Conservation (phyloP, 1,139 yeast species). For the Geotrichum histeridarum region DNA sequence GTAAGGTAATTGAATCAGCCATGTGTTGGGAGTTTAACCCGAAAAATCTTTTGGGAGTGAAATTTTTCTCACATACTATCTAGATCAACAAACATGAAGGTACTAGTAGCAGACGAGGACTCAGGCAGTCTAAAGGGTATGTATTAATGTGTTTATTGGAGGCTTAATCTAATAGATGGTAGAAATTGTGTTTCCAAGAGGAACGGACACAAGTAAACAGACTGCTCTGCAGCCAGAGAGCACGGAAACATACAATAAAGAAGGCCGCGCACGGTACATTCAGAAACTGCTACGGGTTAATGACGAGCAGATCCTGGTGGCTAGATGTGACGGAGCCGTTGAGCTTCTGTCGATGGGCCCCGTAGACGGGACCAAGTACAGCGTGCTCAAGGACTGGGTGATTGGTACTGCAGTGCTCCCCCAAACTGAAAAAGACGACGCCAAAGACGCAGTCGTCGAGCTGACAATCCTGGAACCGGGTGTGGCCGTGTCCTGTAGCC, state of each 20-base stretch:
- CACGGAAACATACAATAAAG: slow-evolving; percentile 27
- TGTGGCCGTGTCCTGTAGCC: slow-evolving; percentile 14
- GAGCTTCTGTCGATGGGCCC: slow-evolving; percentile 7
- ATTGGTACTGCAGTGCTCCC: slow-evolving; percentile 7
- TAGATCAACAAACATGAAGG: slow-evolving; percentile 31
- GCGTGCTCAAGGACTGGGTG: slow-evolving; percentile 5
- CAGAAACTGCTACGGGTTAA: slow-evolving; percentile 25
- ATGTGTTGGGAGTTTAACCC: slow-evolving; percentile 1
- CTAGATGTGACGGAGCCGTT: slow-evolving; percentile 20
- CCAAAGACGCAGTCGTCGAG: slow-evolving; percentile 17
- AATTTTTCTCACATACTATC: not conserved
- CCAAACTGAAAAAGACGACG: not conserved
- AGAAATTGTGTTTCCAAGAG: slow-evolving; percentile 30
- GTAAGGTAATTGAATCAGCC: not conserved
- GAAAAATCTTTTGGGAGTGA: not conserved
- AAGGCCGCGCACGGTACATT: slow-evolving; percentile 30
- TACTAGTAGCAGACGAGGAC: slow-evolving; percentile 38
- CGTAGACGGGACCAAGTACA: not conserved
- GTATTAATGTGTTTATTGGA: slow-evolving; percentile 2
- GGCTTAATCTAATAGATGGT: not conserved
- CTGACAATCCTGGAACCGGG: slow-evolving; percentile 9
- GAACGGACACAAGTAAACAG: slow-evolving; percentile 35
- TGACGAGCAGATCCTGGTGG: slow-evolving; percentile 16
- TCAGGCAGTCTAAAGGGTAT: slow-evolving; percentile 36
- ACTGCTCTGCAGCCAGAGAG: slow-evolving; percentile 30